Evolutionary conservation across 345 rosid genomes (phyloP), one percentile per base, ranked within the genome.

Genomic region (Salix suchowensis): DNA sequence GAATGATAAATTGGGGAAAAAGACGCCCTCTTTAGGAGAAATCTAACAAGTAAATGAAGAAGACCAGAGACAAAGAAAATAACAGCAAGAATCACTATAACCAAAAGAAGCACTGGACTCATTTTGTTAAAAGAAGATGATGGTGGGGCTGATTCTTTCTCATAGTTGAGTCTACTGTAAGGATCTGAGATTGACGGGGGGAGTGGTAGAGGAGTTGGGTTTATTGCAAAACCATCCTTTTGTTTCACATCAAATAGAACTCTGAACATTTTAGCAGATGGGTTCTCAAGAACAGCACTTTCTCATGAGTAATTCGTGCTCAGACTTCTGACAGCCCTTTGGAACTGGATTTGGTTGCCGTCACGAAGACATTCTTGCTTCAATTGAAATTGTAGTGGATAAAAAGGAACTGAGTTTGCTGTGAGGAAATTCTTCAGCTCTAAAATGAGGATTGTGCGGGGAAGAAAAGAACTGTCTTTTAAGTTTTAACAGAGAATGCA

Each of bases 1-100:
- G 89, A 85, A 39, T 82, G 86, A 68, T 69, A 85, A 70, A 85
- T 67, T 60, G 86, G 79, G 58, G 86, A 82, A 44, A 88, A 84
- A 46, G 85, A 78, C 32, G 87, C 26, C 24, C 89, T 81, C 78
- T 83, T 86, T 67, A 37, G 60, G 74, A 89, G 78, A 78, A 76
- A 86, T 80, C 93, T 89, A 65, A 86, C 66, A 21, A 92, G 88
- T 76, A 92, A 80, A 72, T 90, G 94, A 76, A 92, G 83, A 48
- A 90, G 79, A 74, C 91, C 90, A 34, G 82, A 86, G 34, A 90
- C 32, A 75, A 90, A 86, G 83, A 90, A 79, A 76, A 88, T 65
- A 34, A 75, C 84, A 71, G 92, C 91, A 67, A 89, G 68, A 82
- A 86, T 81, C 9, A 85, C 84, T 37, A 89, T 86, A 8, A 73